Base-by-base conservation (phyloP, 495 filamentous ascomycete genomes). In the Penicillium tannophilum region DNA sequence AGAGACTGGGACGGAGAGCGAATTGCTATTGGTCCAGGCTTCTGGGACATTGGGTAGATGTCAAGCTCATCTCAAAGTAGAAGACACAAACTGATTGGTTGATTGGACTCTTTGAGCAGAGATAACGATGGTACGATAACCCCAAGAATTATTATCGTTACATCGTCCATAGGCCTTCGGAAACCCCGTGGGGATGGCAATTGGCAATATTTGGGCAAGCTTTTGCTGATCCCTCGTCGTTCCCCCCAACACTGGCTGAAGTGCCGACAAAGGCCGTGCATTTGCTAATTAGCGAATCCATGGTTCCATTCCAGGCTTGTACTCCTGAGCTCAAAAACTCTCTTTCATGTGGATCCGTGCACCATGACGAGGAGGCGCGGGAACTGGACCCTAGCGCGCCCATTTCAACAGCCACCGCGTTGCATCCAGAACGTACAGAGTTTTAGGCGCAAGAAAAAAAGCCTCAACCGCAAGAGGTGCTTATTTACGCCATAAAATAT, bases 391-490 rank as follows among this genome's bases (percentile, higher is more conserved):
- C 41, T 52, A 56, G 53, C 41, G n/a, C 23, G 12, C 26, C 49
- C 26, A 28, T 4, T 12, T n/a, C 7, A 6, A 41, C 39, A 41
- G 39, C 39, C 39, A 41, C 16, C 2, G 48, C 31, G 49, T 50
- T 28, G 23, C 33, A 55, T 52, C 16, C 19, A 24, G 43, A 46
- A 55, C 28, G 36, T 17, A 41, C 39, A 43, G 26, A 48, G 47
- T 17, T 45, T 59, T 6, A 9, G 35, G 35, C 44, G 7, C 6
- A 42, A 30, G n/a, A 49, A 49, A 55, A 63, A 52, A 63, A 59
- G 52, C 61, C 48, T 48, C 61, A 56, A 30, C 56, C 56, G 56
- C 19, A 41, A 28, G 19, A 23, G 41, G 50, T 53, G 56, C 47
- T 49, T 56, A 31, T 31, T 19, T 45, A n/a, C 26, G 41, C 17